Evolutionary conservation across 1,284 basidiomycete species (phyloP).

Genomic region (Cutaneotrichosporon sp.): DNA sequence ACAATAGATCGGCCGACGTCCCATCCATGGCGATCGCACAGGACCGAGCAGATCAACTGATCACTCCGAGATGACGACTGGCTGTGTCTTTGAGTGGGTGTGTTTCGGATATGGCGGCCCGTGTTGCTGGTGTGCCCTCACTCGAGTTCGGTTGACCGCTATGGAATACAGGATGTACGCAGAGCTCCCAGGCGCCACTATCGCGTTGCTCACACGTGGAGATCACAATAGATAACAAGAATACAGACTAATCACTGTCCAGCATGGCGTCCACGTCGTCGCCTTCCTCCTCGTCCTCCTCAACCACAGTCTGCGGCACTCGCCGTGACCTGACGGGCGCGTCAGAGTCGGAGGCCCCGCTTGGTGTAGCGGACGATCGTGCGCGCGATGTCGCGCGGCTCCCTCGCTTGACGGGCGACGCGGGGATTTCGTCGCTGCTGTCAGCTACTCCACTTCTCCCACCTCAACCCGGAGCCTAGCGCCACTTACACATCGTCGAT

Average conservation of each 20-base stretch:
- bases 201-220: neutral
- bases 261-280: conserved; percentile 30
- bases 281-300: conserved; percentile 27
- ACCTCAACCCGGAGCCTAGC: neutral
- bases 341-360: conserved; percentile 21
- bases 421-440: conserved; percentile 13
- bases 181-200: neutral
- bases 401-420: conserved; percentile 15
- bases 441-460: neutral
- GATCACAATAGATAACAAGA: neutral
- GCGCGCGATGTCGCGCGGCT: conserved; percentile 20
- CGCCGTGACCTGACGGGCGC: conserved; percentile 15
- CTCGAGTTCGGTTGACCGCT: neutral
- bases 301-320: conserved; percentile 14
- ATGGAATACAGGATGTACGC: neutral
- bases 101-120: no score
- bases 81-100: no score
- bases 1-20: no score
- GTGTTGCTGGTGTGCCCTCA: no score
- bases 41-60: no score
- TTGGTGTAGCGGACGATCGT: conserved; percentile 10
- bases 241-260: conserved; percentile 17
- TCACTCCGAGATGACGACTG: no score
- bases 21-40: no score
- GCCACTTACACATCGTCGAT: conserved; percentile 51